Base-by-base conservation (phyloP, 2,329 filamentous ascomycete species). In the Aplosporella prunicola region DNA sequence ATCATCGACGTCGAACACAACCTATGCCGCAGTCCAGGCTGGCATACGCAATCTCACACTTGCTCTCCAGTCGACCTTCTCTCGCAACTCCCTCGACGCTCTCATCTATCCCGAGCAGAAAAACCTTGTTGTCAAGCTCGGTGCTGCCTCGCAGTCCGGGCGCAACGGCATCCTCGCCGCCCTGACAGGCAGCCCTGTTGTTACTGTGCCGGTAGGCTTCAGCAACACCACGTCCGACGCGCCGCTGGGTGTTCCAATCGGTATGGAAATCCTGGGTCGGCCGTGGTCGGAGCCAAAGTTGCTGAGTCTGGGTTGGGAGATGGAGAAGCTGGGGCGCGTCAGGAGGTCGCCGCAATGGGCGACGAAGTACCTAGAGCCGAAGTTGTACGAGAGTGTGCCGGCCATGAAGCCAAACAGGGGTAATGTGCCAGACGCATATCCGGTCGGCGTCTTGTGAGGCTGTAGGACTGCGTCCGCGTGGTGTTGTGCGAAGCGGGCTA, bases 31-130 rank as follows among this genome's bases (percentile, higher is more conserved):
- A n/a, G 59, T 64, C 9, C 62, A 69, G 35, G 45, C 57, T 4
- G 63, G 61, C 2, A 77, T 81, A 40, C 55, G 58, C 5, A 61
- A 69, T 33, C 63, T 82, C 10, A 76, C 68, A 3, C 51, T 62
- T 2, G 57, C 66, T 0, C 56, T 80, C 2, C 56, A 62, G n/a
- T 43, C 54, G 3, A 74, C 72, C 0, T 76, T 80, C 42, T 50
- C 56, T 0, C 40, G 48, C 0, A 58, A 74, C 43, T 42, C 53
- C 0, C 60, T 81, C 10, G 71, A 78, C 49, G 75, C 70, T 0
- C 47, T 80, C 23, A 68, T 79, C 46, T 81, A 80, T 52, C 76
- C 77, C 0, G 69, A 80, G 50, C 77, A 81, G 48, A 69, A 69
- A 49, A 78, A 78, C 37, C 66, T 80, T 1, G 73, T 77, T 5